These are phyloP conservation scores for Eleusine indica DNA, from an alignment of 176 grass and related monocot genomes.

Conservation along the genomic window DNA sequence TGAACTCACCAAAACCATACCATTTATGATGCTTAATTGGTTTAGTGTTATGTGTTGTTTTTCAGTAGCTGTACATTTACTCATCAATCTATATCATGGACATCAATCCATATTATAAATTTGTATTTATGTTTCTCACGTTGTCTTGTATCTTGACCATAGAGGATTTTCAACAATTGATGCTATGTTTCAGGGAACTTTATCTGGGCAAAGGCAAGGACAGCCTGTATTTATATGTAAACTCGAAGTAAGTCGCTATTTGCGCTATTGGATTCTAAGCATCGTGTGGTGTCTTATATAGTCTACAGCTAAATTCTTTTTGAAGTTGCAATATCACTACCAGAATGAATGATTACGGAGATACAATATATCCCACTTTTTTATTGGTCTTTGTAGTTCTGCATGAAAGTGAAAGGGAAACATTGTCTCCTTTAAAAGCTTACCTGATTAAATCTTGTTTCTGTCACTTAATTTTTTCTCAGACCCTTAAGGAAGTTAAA, in stretches of 20 bases:
- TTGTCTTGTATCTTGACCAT: constrained; percentile 9
- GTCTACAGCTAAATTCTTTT: background rate
- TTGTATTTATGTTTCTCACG: constrained; percentile 21
- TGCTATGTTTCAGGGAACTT: constrained; percentile 76
- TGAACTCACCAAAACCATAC: background rate
- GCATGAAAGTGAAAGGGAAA: constrained; percentile 5
- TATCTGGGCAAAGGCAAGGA: constrained; percentile 92
- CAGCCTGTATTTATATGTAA: constrained; percentile 99
- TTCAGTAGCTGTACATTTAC: background rate
- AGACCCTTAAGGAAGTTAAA: background rate
- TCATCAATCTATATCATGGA: background rate
- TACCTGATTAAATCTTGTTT: background rate
- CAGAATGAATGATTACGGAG: background rate
- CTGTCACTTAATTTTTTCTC: constrained; percentile 17
- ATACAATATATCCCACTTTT: background rate
- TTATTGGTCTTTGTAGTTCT: constrained; percentile 7
- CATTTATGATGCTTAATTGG: constrained; percentile 20
- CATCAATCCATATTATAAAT: background rate
- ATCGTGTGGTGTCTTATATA: background rate
- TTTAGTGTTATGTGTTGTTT: background rate
- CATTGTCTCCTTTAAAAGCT: background rate
- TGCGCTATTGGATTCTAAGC: constrained; percentile 17
- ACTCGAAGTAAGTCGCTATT: constrained; percentile 87
- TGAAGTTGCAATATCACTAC: background rate
- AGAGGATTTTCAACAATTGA: constrained; percentile 29